Evolutionary conservation across 2,329 filamentous ascomycete genomes (phyloP).

Genomic region (Nannizzia gypsea): DNA sequence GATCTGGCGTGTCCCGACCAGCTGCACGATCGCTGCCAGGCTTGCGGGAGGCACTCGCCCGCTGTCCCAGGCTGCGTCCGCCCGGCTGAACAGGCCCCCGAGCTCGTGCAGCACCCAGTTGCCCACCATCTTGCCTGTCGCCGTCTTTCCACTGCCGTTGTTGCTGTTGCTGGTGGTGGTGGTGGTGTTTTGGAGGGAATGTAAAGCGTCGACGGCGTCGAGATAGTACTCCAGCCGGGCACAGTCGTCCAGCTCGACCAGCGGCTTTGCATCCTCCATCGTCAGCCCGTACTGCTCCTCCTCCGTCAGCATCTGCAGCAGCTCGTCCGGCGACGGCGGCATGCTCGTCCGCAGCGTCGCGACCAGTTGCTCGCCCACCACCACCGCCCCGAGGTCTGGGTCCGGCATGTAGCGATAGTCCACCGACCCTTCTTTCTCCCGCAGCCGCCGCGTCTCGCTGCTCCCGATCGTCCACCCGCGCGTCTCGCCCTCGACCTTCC

Average conservation of each 20-base stretch:
- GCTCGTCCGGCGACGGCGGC: slow-evolving; percentile 59
- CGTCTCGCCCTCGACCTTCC: slow-evolving; percentile 69
- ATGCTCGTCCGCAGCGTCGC: slow-evolving; percentile 50
- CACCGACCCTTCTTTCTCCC: slow-evolving; percentile 91
- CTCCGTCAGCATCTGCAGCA: slow-evolving; percentile 50
- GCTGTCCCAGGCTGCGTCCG: slow-evolving; percentile 35
- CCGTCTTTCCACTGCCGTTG: slow-evolving; percentile 13
- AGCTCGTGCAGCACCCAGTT: slow-evolving; percentile 68
- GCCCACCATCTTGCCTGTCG: slow-evolving; percentile 39
- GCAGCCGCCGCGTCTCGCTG: slow-evolving; percentile 65
- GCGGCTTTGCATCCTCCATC: slow-evolving; percentile 68
- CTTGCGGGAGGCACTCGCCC: slow-evolving; percentile 30
- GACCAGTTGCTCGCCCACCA: slow-evolving; percentile 61
- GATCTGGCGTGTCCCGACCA: slow-evolving; percentile 34
- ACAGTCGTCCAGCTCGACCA: slow-evolving; percentile 67
- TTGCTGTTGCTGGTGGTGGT: neutral
- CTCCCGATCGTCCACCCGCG: slow-evolving; percentile 82
- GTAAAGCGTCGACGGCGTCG: slow-evolving; percentile 31
- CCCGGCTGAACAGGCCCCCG: slow-evolving; percentile 49
- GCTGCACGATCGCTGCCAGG: slow-evolving; percentile 36
- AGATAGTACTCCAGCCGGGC: slow-evolving; percentile 68
- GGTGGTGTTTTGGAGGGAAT: slow-evolving; percentile 20
- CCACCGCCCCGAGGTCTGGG: slow-evolving; percentile 70
- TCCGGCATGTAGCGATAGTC: slow-evolving; percentile 99
- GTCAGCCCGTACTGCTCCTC: slow-evolving; percentile 54